phyloP scores from a whole-genome alignment of 208 protist species.

The Acanthamoeba quina region DNA sequence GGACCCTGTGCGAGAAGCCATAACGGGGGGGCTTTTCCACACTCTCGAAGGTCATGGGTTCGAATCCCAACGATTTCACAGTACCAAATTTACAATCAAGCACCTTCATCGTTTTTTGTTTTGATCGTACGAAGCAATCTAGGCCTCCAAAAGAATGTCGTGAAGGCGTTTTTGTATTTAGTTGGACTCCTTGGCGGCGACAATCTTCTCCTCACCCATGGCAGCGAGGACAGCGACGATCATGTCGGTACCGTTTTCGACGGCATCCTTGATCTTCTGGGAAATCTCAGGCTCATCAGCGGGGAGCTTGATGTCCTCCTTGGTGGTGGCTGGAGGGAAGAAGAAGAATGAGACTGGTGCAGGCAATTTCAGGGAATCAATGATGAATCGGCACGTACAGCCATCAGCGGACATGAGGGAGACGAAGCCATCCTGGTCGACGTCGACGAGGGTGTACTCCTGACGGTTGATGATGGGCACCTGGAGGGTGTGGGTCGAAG shows the following conservation, averaged over 20 bases:
- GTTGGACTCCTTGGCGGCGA: constrained; percentile 93
- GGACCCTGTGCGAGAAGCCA: too few species aligned
- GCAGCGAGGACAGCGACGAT: constrained; percentile 95
- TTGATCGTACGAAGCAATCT: too few species aligned
- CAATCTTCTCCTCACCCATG: constrained; percentile 96
- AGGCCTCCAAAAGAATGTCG: neutral
- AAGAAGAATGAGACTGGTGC: neutral
- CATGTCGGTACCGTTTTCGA: constrained; percentile 96
- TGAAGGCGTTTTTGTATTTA: constrained; percentile 38
- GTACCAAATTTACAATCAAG: too few species aligned
- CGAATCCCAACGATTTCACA: too few species aligned
- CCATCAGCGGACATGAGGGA: constrained; percentile 95
- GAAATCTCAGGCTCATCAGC: constrained; percentile 93
- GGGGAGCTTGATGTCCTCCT: constrained; percentile 96
- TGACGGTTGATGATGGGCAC: constrained; percentile 96
- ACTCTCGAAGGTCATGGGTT: too few species aligned
- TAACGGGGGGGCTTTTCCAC: too few species aligned
- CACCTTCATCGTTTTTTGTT: too few species aligned
- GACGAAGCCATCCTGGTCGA: constrained; percentile 94
- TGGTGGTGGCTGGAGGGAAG: constrained; percentile 81
- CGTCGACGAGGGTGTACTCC: constrained; percentile 96
- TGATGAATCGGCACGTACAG: neutral
- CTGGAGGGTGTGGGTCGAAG: constrained; percentile 98
- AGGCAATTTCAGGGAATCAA: neutral
- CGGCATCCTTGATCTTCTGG: constrained; percentile 93